Base-by-base conservation (phyloP, 768 basidiomycete species). In the Filobasidium wieringae region DNA sequence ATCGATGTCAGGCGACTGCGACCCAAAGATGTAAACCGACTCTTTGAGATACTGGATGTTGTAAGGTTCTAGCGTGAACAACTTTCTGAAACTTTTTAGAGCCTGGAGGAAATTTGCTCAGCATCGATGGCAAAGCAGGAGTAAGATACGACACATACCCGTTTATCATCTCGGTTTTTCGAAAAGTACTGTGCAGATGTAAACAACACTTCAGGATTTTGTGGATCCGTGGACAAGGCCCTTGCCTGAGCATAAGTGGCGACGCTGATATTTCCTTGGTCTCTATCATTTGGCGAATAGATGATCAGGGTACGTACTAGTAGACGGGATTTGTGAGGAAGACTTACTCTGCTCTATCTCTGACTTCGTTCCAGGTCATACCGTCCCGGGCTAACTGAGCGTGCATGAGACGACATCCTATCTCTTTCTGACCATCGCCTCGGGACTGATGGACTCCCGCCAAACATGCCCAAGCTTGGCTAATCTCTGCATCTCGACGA, bases 201-300 rank as follows among this genome's bases (percentile, higher is more conserved):
- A 88, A 88, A 95, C 15, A 89, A 79, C 4, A 87, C 86, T 58
- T 86, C 83, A 15, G 87, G 80, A 63, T 96, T 91, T 7, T 79
- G 78, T 1, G 87, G 86, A 67, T 93, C 85, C 24, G 87, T 76
- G 57, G 79, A 82, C 65, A 84, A 80, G 0, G 87, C 81, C 68
- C 95, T 92, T 0, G 85, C 79, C 68, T 87, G 88, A 68, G 93
- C 97, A 68, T 96, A 96, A 33, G 95, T 71, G 2, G 89, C 88
- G 72, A 96, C 90, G 58, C 90, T 86, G 43, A 82, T 79, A 59
- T 82, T 83, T 1, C 85, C 86, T 26, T 83, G 70, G 14, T 82
- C 82, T 63, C 88, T 84, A 60, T 19, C n/a, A n/a, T n/a, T n/a
- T n/a, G n/a, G n/a, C n/a, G 34, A 24, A 14, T 17, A 4, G 34